Conservation (phyloP, 2,329 filamentous ascomycete genomes). For the Dactylellina sp. region DNA sequence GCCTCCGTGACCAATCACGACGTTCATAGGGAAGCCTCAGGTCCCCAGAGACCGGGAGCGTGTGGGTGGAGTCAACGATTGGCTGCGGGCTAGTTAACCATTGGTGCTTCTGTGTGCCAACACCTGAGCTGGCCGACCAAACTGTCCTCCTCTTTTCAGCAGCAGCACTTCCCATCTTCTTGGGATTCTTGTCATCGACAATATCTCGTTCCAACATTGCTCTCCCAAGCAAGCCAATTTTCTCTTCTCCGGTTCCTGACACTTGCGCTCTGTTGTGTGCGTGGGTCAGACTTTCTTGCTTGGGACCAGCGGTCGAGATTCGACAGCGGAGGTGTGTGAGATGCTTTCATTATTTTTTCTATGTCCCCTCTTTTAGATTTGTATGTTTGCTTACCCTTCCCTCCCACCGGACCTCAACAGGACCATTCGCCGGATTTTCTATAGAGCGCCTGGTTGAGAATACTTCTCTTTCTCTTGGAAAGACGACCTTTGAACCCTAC, state of each 20-base stretch:
- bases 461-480: conserved; percentile 17
- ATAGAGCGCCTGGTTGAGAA: conserved; percentile 16
- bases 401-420: conserved; percentile 39
- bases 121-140: conserved; percentile 44
- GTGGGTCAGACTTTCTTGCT: conserved; percentile 55
- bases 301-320: conserved; percentile 49
- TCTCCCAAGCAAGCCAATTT: conserved; percentile 51
- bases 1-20: conserved; percentile 39
- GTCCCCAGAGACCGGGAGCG: conserved; percentile 51
- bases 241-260: conserved; percentile 29
- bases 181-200: conserved; percentile 46
- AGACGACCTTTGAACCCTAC: conserved; percentile 15
- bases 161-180: conserved; percentile 54
- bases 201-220: conserved; percentile 45
- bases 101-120: conserved; percentile 49
- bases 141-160: conserved; percentile 35
- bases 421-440: conserved; percentile 25
- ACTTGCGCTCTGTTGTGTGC: conserved; percentile 49
- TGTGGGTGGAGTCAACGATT: conserved; percentile 55
- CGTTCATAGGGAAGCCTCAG: conserved; percentile 33
- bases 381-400: conserved; percentile 53
- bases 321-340: conserved; percentile 45
- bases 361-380: conserved; percentile 50
- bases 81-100: conserved; percentile 50
- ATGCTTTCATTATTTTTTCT: conserved; percentile 29